Evolutionary conservation across 2,329 filamentous ascomycete species (phyloP).

Genomic region (Neoscytalidium dimidiatum): DNA sequence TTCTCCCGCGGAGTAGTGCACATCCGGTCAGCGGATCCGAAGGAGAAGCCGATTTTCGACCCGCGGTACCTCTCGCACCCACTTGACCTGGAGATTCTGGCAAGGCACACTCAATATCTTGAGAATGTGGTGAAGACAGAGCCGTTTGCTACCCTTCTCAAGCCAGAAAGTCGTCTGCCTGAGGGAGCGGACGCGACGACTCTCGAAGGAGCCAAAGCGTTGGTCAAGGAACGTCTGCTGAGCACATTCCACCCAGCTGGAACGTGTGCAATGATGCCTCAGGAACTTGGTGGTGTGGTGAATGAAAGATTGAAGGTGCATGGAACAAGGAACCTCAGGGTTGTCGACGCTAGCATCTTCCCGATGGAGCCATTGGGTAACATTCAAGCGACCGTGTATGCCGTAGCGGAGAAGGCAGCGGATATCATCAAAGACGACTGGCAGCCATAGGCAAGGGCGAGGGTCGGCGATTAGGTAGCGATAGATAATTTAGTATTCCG

Average conservation of each 20-base stretch:
- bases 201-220: conserved; percentile 13
- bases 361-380: conserved; percentile 15
- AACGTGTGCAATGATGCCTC: conserved; percentile 32
- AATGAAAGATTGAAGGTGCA: conserved; percentile 29
- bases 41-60: conserved; percentile 40
- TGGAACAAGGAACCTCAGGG: conserved; percentile 22
- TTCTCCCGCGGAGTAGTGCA: conserved; percentile 36
- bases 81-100: conserved; percentile 44
- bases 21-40: conserved; percentile 34
- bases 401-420: conserved; percentile 24
- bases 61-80: conserved; percentile 47
- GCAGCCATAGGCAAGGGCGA: conserved; percentile 35
- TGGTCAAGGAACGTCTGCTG: conserved; percentile 31
- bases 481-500: too few relatives aligned
- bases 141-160: conserved; percentile 37
- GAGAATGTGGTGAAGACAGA: conserved; percentile 35
- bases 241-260: conserved; percentile 35
- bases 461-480: too few relatives aligned
- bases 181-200: not conserved
- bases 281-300: conserved; percentile 32
- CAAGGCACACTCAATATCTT: conserved; percentile 38
- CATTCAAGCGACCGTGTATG: conserved; percentile 19
- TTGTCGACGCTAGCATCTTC: conserved; percentile 23
- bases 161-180: conserved; percentile 27
- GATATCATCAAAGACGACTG: conserved; percentile 35